phyloP scores from a whole-genome alignment of 345 rosid genomes.

The Sonneratia alba region DNA sequence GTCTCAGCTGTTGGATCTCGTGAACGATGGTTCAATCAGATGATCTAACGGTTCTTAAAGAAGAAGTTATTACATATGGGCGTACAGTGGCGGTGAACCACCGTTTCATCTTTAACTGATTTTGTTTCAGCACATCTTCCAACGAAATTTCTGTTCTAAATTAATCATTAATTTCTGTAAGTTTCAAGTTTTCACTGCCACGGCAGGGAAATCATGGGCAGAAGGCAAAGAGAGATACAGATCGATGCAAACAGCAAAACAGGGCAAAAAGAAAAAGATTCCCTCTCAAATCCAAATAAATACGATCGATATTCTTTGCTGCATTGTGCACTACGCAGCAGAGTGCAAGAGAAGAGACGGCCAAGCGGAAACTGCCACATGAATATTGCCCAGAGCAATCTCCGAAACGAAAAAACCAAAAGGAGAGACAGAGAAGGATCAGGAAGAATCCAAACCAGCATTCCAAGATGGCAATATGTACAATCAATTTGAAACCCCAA shows the following conservation, averaged over 20 bases:
- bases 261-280: no score
- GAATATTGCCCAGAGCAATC: background rate
- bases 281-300: no score
- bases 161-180: no score
- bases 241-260: no score
- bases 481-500: background rate
- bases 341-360: no score
- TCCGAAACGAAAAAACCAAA: background rate
- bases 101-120: no score
- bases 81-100: background rate
- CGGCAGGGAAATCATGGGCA: no score
- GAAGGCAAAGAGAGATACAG: no score
- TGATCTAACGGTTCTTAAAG: background rate
- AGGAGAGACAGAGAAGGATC: background rate
- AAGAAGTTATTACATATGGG: background rate
- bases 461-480: background rate
- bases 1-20: background rate
- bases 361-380: no score
- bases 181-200: no score
- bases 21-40: background rate
- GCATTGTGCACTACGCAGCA: background rate
- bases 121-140: no score
- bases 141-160: no score
- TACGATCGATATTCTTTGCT: background rate
- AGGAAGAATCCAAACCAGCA: background rate